Evolutionary conservation across 169 alveolate species (phyloP).

Genomic region (Perkinsus marinus): DNA sequence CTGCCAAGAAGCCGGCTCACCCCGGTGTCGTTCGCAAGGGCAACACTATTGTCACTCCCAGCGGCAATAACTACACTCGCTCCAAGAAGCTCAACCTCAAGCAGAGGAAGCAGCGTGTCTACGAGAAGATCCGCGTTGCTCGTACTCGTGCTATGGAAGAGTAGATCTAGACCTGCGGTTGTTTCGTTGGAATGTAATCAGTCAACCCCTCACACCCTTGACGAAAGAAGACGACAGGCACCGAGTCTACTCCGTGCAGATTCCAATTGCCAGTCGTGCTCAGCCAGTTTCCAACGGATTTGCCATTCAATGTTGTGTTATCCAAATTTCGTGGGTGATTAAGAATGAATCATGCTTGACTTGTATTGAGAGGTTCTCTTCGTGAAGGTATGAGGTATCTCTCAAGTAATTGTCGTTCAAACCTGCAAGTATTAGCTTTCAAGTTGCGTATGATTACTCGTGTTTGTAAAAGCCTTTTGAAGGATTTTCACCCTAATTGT

Average conservation of each 20-base stretch:
- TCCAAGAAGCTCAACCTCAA: slow-evolving; percentile 69
- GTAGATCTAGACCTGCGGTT: background rate
- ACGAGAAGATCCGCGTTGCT: slow-evolving; percentile 72
- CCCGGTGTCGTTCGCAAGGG: slow-evolving; percentile 63
- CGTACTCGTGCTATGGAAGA: slow-evolving; percentile 9
- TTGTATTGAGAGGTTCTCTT: too few relatives aligned
- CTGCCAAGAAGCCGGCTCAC: slow-evolving; percentile 56
- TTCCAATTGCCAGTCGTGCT: background rate
- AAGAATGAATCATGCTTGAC: too few relatives aligned
- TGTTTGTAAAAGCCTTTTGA: too few relatives aligned
- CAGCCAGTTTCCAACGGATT: background rate
- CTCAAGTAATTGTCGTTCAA: too few relatives aligned
- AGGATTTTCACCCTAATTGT: too few relatives aligned
- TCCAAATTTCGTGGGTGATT: too few relatives aligned
- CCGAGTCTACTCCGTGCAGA: background rate
- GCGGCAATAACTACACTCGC: slow-evolving; percentile 75
- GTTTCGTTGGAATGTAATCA: background rate
- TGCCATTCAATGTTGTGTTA: too few relatives aligned
- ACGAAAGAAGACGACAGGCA: background rate
- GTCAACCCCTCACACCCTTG: background rate
- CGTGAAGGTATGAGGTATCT: too few relatives aligned
- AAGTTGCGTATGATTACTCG: too few relatives aligned
- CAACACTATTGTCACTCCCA: slow-evolving; percentile 58
- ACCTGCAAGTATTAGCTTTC: too few relatives aligned
- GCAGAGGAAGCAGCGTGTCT: slow-evolving; percentile 83